These are phyloP conservation scores for Saturnispora dispora DNA, from an alignment of 805 yeast genomes.

Conservation along the genomic window DNA sequence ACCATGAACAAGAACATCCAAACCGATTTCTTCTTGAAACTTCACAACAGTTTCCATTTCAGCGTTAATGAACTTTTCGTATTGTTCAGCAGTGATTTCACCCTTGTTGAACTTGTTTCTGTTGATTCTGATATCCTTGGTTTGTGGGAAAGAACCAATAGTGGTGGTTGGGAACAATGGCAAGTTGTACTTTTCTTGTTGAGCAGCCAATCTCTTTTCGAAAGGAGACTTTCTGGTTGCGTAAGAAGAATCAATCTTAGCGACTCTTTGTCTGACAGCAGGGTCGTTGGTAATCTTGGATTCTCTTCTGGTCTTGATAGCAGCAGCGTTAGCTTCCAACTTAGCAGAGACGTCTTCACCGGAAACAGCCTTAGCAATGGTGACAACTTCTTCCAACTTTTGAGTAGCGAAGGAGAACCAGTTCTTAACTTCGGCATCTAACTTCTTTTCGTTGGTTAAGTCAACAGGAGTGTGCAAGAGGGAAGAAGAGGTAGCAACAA, in stretches of 20 bases:
- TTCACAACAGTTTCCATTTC: slow-evolving; percentile 93
- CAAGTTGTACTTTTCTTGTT: slow-evolving; percentile 78
- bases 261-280: slow-evolving; percentile 80
- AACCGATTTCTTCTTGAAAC: slow-evolving; percentile 98
- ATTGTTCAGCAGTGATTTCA: slow-evolving; percentile 86
- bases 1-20: slow-evolving; percentile 98
- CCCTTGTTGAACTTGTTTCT: slow-evolving; percentile 99
- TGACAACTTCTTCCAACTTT: slow-evolving; percentile 86
- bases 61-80: slow-evolving; percentile 92
- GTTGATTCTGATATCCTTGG: slow-evolving; percentile 97
- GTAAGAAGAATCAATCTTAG: slow-evolving; percentile 63
- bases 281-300: slow-evolving; percentile 88
- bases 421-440: slow-evolving; percentile 85
- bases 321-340: slow-evolving; percentile 78
- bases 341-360: slow-evolving; percentile 75
- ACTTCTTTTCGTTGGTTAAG: slow-evolving; percentile 83
- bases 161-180: slow-evolving; percentile 99
- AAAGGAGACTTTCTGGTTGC: slow-evolving; percentile 82
- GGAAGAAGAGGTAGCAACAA: slow-evolving; percentile 94
- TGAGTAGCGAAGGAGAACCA: slow-evolving; percentile 99
- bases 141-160: slow-evolving; percentile 99
- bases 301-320: slow-evolving; percentile 75
- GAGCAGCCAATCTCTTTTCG: slow-evolving; percentile 79
- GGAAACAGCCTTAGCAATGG: slow-evolving; percentile 77
- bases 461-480: slow-evolving; percentile 98